These are phyloP conservation scores for Phialophora expanda DNA, from an alignment of 2,329 filamentous ascomycete species.

Conservation along the genomic window DNA sequence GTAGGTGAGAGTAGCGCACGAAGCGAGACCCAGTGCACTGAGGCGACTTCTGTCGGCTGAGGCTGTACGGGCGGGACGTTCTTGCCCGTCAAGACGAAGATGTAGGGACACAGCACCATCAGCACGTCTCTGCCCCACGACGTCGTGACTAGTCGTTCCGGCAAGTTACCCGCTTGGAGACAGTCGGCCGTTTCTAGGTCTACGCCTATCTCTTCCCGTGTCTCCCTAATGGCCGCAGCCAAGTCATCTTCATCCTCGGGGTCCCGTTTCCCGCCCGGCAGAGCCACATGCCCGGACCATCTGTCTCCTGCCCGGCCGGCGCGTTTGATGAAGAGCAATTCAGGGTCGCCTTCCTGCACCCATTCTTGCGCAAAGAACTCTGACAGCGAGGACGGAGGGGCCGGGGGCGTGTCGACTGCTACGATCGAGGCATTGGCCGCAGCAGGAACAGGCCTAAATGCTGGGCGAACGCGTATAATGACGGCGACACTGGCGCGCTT, in stretches of 20 bases:
- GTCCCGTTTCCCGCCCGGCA: slow-evolving; percentile 71
- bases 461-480: slow-evolving; percentile 66
- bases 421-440: slow-evolving; percentile 36
- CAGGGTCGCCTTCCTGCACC: slow-evolving; percentile 69
- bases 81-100: slow-evolving; percentile 66
- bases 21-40: slow-evolving; percentile 71
- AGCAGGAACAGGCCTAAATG: slow-evolving; percentile 60
- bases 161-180: slow-evolving; percentile 64
- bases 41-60: slow-evolving; percentile 72
- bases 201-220: slow-evolving; percentile 69
- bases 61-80: slow-evolving; percentile 63
- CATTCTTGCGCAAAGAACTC: slow-evolving; percentile 68
- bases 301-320: slow-evolving; percentile 68
- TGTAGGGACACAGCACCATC: slow-evolving; percentile 72
- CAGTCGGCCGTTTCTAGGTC: slow-evolving; percentile 58
- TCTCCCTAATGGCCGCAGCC: slow-evolving; percentile 67
- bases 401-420: slow-evolving; percentile 24
- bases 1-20: slow-evolving; percentile 64
- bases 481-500: slow-evolving; percentile 70
- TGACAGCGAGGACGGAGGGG: slow-evolving; percentile 47
- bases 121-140: slow-evolving; percentile 69
- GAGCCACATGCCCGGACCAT: slow-evolving; percentile 72
- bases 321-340: slow-evolving; percentile 74
- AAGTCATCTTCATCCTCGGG: slow-evolving; percentile 67
- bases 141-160: slow-evolving; percentile 69